Base-by-base conservation (phyloP, 306 rosid species). In the Malus domestica region DNA sequence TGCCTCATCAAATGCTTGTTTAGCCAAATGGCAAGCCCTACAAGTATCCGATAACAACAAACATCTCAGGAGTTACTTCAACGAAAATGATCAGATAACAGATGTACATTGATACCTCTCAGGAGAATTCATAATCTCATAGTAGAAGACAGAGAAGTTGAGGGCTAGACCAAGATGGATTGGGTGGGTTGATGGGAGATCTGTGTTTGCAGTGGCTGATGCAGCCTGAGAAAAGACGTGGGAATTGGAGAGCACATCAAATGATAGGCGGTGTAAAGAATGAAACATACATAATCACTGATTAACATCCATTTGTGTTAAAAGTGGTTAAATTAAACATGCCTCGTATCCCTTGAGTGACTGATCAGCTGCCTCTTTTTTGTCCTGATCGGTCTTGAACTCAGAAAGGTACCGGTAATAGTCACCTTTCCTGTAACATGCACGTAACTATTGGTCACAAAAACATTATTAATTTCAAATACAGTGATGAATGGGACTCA, bases 11-110 rank as follows among this genome's bases (percentile, higher is more conserved):
- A 94, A 94, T 35, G 98, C 98, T 84, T 94, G 98, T 83, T 94
- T 94, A 74, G 98, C 98, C 90, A 94, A 88, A 86, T 94, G 97
- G 79, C 98, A 94, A 72, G 98, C 98, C 93, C 98, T 94, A 81
- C 64, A 87, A 77, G 73, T 82, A 81, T 81, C 18, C 66, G 68
- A 8, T 33, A 77, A 68, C 30, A 67, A 70, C 44, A 66, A 51
- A 64, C 49, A 57, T 81, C 70, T 78, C 70, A 83, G 82, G 38
- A 68, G 60, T 66, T 46, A 32, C 63, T 55, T 71, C 66, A 20
- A 66, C 30, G 55, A 52, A 60, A 60, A 74, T 67, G 82, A 60
- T 18, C 54, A 65, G 55, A 54, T 63, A 38, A 33, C 66, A 54
- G 63, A 78, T 63, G 54, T 25, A 32, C 44, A 60, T 38, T 68